Conservation (phyloP, 306 rosid genomes). For the Abrus precatorius region DNA sequence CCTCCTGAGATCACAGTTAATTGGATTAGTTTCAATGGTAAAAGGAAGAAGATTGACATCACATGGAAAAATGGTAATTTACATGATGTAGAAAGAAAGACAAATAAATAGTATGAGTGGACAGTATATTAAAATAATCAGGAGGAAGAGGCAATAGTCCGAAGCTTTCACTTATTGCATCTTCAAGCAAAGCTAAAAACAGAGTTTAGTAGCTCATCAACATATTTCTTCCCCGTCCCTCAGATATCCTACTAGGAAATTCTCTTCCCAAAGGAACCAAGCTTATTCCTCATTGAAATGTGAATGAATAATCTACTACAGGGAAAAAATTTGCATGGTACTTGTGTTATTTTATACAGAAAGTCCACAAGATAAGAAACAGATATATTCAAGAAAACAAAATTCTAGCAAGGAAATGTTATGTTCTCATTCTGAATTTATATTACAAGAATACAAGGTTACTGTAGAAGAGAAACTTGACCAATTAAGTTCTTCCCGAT, state of each 20-base stretch:
- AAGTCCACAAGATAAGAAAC: background rate
- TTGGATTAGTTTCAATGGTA: slow-evolving; percentile 13
- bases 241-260: slow-evolving; percentile 14
- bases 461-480: slow-evolving; percentile 12
- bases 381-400: slow-evolving; percentile 17
- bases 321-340: background rate
- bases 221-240: slow-evolving; percentile 10
- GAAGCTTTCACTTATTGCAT: background rate
- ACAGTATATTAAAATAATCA: background rate
- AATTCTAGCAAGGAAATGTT: background rate
- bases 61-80: background rate
- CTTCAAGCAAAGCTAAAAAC: slow-evolving; percentile 26
- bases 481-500: background rate
- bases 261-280: slow-evolving; percentile 31
- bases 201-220: slow-evolving; percentile 17
- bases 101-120: background rate
- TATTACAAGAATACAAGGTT: background rate
- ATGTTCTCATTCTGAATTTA: slow-evolving; percentile 13
- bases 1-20: slow-evolving; percentile 67
- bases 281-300: slow-evolving; percentile 11
- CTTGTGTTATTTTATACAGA: background rate
- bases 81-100: slow-evolving; percentile 22
- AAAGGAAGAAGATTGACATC: slow-evolving; percentile 32
- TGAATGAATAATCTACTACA: background rate
- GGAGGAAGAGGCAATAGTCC: background rate